These are phyloP conservation scores for Selaginella tamariscina DNA, from an alignment of 75 land plant species.

Conservation along the genomic window DNA sequence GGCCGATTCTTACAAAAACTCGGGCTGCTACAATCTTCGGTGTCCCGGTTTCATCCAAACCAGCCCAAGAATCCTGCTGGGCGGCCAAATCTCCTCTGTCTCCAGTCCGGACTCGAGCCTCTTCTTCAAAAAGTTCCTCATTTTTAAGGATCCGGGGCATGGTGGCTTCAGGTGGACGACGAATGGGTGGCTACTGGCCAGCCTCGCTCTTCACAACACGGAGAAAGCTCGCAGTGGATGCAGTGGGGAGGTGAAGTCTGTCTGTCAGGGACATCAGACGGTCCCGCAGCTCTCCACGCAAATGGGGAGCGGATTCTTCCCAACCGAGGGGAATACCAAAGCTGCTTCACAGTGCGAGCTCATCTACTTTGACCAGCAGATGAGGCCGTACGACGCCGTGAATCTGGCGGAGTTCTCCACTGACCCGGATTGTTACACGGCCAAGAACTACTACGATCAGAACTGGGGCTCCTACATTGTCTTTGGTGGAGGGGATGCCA, in stretches of 20 bases:
- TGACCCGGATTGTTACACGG: conserved; percentile 9
- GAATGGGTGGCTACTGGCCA: neutral
- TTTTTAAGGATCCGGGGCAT: conserved; percentile 10
- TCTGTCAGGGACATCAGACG: neutral
- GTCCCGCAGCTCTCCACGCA: conserved; percentile 7
- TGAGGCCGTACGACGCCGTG: neutral
- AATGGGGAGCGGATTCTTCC: conserved; percentile 11
- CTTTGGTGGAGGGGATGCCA: conserved; percentile 8
- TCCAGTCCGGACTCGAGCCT: conserved; percentile 10
- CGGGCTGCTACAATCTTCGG: conserved; percentile 9
- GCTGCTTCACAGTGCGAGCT: conserved; percentile 9
- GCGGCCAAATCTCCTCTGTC: neutral
- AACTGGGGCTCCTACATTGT: conserved; percentile 10
- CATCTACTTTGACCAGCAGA: conserved; percentile 6
- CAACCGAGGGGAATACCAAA: neutral
- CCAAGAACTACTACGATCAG: neutral
- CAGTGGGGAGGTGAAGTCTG: conserved; percentile 11
- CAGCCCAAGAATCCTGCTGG: conserved; percentile 1
- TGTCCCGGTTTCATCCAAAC: conserved; percentile 8
- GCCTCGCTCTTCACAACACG: neutral
- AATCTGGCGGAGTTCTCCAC: conserved; percentile 11
- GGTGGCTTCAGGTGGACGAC: conserved; percentile 9
- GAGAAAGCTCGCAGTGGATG: conserved; percentile 11
- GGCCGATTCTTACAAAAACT: conserved; percentile 11
- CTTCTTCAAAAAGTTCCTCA: conserved; percentile 10